A percentile compares a stretch with the other conserved stretches of the same genome.
These are phyloP conservation scores for Ustilago crameri DNA, from an alignment of 1,284 basidiomycete species.

Conservation along the genomic window DNA sequence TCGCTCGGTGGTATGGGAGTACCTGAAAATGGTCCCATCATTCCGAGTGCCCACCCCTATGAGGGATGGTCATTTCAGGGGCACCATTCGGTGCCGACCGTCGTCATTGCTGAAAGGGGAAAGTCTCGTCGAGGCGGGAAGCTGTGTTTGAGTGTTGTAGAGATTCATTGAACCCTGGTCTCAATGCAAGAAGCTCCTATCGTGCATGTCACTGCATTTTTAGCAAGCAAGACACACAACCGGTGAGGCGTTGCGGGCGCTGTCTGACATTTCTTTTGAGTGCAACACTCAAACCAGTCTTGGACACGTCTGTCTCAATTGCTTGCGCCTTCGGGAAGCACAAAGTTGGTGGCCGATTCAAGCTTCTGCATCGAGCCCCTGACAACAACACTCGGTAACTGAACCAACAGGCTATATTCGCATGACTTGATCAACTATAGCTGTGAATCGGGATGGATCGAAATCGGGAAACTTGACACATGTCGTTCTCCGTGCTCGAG, in stretches of 20 bases:
- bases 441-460: constrained; percentile 33
- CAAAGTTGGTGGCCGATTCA: no score
- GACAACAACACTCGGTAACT: not conserved
- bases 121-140: not conserved
- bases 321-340: not conserved
- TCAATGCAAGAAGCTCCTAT: constrained; percentile 28
- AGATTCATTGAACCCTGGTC: constrained; percentile 16
- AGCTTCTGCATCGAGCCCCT: constrained; percentile 25
- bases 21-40: no score
- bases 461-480: constrained; percentile 36
- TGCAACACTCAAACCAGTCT: constrained; percentile 12
- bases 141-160: constrained; percentile 6
- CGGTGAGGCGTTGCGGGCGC: no score
- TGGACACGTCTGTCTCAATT: constrained; percentile 29
- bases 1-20: no score
- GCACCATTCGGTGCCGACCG: not conserved
- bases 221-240: not conserved
- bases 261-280: constrained; percentile 20
- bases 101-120: not conserved
- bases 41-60: no score
- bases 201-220: constrained; percentile 5
- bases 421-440: constrained; percentile 36
- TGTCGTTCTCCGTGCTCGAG: constrained; percentile 4
- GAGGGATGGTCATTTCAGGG: not conserved
- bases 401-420: constrained; percentile 6